phyloP scores from a whole-genome alignment of 2,329 filamentous ascomycete genomes.

The Tolypocladium guangdongense region DNA sequence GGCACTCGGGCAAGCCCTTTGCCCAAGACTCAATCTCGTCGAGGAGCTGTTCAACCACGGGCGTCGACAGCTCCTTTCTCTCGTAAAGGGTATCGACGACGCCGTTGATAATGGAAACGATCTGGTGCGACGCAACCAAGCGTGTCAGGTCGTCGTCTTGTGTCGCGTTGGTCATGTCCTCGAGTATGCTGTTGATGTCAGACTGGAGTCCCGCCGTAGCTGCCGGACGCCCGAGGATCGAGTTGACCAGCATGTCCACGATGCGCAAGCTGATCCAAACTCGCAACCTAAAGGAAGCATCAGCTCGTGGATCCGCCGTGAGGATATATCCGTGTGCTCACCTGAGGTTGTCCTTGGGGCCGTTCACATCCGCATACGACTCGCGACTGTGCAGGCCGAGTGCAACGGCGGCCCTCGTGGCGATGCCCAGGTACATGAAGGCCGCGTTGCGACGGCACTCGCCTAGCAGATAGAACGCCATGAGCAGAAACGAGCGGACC shows the following conservation, averaged over 20 bases:
- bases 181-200: slow-evolving; percentile 12
- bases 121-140: slow-evolving; percentile 28
- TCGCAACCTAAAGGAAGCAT: slow-evolving; percentile 14
- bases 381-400: slow-evolving; percentile 39
- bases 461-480: slow-evolving; percentile 49
- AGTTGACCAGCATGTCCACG: slow-evolving; percentile 26
- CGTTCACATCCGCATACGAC: slow-evolving; percentile 14
- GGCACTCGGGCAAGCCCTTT: slow-evolving; percentile 26
- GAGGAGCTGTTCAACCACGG: slow-evolving; percentile 27
- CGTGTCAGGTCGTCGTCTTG: slow-evolving; percentile 8
- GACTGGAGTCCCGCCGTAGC: slow-evolving; percentile 20
- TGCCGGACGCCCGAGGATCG: slow-evolving; percentile 25
- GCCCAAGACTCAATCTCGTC: slow-evolving; percentile 34
- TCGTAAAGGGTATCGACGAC: slow-evolving; percentile 31
- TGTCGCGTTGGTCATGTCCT: slow-evolving; percentile 8
- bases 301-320: no score
- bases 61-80: slow-evolving; percentile 19
- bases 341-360: slow-evolving; percentile 9
- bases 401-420: slow-evolving; percentile 44
- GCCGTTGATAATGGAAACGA: slow-evolving; percentile 32
- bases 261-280: slow-evolving; percentile 27
- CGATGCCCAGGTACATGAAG: slow-evolving; percentile 53
- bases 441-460: slow-evolving; percentile 48
- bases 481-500: slow-evolving; percentile 40
- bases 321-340: slow-evolving; percentile 4